Evolutionary conservation across 192 early-diverging fungal genomes (phyloP), one percentile per base, ranked within the genome.

Genomic region (Phlyctochytrium arcticum): DNA sequence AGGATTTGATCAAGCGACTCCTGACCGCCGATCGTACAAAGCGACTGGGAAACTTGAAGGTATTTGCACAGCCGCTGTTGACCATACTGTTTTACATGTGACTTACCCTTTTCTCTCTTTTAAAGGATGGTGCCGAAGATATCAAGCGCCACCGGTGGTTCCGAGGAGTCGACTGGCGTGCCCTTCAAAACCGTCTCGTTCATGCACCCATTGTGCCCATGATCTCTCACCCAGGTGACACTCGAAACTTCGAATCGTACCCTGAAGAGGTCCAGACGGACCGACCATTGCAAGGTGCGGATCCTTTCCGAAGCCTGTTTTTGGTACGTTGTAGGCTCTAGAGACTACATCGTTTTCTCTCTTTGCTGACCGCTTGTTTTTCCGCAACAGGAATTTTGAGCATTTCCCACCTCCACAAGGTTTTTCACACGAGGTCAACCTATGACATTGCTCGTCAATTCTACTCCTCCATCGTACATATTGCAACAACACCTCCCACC

Each of bases 181-280:
- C 85, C 27, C 72, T 99, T 26, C 65, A 91, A 57, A 80, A 89
- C 36, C 85, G 85, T 61, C 79, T 74, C 27, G 83, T 95, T n/a
- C 79, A 69, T 49, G 75, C 94, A 50, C 96, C 96, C 6, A 96
- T 99, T 54, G 81, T 94, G 46, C 96, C 96, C 58, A 85, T 85
- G 17, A 88, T 88, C 72, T 80, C 85, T 29, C 88, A 90, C 62
- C 89, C 93, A 12, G 95, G 95, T 36, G 96, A 99, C 73, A 94
- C 96, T 6, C 83, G 92, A 65, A 96, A 98, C 76, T 98, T 98
- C 85, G 96, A 98, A 82, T 89, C 85, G 72, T 98, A 98, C 78
- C 91, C 94, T 27, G 94, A 98, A 69, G 79, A 85, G 12, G 72
- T 75, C 23, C 82, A 88, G 39, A 86, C 87, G 39, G 85, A 86